Evolutionary conservation across 2,329 filamentous ascomycete species (phyloP).

Genomic region (Pseudocercospora fuligena): DNA sequence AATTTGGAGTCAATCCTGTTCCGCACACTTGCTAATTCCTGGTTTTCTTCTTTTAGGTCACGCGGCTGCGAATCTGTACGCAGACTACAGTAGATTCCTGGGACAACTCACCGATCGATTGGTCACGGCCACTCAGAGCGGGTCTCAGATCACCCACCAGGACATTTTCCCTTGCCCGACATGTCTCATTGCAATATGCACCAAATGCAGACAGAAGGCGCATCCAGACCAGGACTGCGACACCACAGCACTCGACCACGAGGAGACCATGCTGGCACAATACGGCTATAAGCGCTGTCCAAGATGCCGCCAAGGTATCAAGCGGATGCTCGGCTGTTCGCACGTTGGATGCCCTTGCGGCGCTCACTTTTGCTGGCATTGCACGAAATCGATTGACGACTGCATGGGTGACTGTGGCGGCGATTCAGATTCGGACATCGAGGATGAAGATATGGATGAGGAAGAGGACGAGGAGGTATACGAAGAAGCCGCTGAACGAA

Average conservation of each 20-base stretch:
- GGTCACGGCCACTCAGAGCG: background rate
- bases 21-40: background rate
- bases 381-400: conserved; percentile 41
- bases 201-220: conserved; percentile 43
- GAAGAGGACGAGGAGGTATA: conserved; percentile 37
- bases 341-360: conserved; percentile 57
- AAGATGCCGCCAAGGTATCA: conserved; percentile 53
- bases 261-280: conserved; percentile 45
- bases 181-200: conserved; percentile 51
- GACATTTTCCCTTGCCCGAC: conserved; percentile 48
- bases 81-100: background rate
- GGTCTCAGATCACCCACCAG: background rate
- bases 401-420: conserved; percentile 39
- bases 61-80: background rate
- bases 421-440: conserved; percentile 28
- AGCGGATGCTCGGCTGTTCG: conserved; percentile 55
- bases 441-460: conserved; percentile 33
- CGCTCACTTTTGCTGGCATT: conserved; percentile 57
- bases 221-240: conserved; percentile 46
- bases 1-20: background rate
- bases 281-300: conserved; percentile 58
- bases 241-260: conserved; percentile 43
- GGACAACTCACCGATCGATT: background rate
- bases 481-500: background rate
- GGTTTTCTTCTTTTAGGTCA: background rate